Percentiles rank a stretch among this genome's conserved stretches.
These are phyloP conservation scores for Xanthoconium stramineum DNA, from an alignment of 768 basidiomycete genomes.

Conservation along the genomic window DNA sequence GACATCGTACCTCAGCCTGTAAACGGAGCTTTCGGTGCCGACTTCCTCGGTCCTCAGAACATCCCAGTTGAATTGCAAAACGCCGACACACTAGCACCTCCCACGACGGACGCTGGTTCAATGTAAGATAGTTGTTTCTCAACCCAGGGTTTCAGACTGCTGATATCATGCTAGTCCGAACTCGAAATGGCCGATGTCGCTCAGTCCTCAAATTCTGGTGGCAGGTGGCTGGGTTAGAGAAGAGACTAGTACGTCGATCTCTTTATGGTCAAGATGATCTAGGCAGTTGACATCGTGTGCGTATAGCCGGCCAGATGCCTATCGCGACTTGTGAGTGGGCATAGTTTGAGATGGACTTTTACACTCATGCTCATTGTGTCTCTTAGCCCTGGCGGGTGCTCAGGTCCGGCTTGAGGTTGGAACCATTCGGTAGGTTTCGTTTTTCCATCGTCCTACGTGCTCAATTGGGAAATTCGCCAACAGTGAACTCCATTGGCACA, in stretches of 20 bases:
- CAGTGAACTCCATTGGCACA: constrained; percentile 44
- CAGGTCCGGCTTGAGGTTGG: constrained; percentile 39
- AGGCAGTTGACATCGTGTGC: not conserved
- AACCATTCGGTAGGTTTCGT: constrained; percentile 31
- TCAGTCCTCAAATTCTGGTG: constrained; percentile 54
- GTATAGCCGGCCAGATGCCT: constrained; percentile 35
- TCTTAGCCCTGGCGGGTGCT: constrained; percentile 22
- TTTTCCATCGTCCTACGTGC: not conserved
- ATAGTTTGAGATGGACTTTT: not conserved
- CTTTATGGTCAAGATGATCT: not conserved
- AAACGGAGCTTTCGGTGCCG: constrained; percentile 41
- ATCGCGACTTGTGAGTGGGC: constrained; percentile 32
- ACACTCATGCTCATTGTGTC: not conserved
- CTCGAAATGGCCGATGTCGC: constrained; percentile 56
- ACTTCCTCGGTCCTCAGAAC: constrained; percentile 55
- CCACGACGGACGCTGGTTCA: constrained; percentile 55
- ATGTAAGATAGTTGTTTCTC: constrained; percentile 32
- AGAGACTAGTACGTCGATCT: constrained; percentile 42
- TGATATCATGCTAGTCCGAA: constrained; percentile 31
- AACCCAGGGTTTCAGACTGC: not conserved
- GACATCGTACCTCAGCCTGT: constrained; percentile 36
- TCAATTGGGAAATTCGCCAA: not conserved
- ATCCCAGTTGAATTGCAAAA: constrained; percentile 51
- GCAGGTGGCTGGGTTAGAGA: constrained; percentile 61
- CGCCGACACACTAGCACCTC: constrained; percentile 54